Evolutionary conservation across 495 filamentous ascomycete genomes (phyloP).

Genomic region (Xanthoparmelia taractica): DNA sequence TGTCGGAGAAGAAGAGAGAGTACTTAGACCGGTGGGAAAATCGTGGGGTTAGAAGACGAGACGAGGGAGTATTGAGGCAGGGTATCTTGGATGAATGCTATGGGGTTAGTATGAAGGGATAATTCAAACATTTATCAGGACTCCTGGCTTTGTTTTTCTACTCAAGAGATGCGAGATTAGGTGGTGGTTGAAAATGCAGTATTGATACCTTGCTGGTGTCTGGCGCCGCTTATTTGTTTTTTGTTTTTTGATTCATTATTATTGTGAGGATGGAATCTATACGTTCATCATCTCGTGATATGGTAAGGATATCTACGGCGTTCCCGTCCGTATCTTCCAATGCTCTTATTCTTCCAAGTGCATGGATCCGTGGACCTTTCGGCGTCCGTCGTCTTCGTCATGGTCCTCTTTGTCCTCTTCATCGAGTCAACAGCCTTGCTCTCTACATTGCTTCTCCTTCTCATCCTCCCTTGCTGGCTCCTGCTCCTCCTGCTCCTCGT

Average conservation of each 20-base stretch:
- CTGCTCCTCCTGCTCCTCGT: not conserved
- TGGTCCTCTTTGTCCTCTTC: not conserved
- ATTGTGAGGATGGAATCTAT: not conserved
- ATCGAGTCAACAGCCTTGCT: slow-evolving; percentile 70
- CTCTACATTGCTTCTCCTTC: slow-evolving; percentile 66
- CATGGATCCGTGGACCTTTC: not conserved
- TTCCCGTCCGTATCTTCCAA: not conserved
- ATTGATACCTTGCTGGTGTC: no score
- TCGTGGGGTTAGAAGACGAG: no score
- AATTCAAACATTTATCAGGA: no score
- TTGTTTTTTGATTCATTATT: not conserved
- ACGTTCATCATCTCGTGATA: not conserved
- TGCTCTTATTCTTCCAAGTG: not conserved
- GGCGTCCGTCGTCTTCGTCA: not conserved
- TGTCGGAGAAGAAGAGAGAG: no score
- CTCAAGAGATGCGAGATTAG: no score
- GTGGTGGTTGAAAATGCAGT: no score
- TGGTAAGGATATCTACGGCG: not conserved
- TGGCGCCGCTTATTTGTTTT: no score
- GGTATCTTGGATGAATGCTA: no score
- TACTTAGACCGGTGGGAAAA: no score
- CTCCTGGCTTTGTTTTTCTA: no score
- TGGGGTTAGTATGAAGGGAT: no score
- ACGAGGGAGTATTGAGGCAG: no score
- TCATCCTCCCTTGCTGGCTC: slow-evolving; percentile 48